Base-by-base conservation (phyloP, 83 land plant genomes). In the Isoetes engelmannii region DNA sequence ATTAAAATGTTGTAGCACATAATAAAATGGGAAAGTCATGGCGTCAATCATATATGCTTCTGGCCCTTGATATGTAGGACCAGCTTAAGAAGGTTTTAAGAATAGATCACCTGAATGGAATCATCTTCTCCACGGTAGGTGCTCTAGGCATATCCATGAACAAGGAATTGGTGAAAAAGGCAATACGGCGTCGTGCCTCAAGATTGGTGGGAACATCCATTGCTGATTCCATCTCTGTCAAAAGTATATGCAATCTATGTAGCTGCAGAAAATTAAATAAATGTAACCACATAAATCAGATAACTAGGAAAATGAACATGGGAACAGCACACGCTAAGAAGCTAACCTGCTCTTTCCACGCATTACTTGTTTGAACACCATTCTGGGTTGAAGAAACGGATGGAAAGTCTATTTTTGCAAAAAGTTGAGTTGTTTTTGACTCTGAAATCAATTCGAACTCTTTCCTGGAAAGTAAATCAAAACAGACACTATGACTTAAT, bases 111-210 rank as follows among this genome's bases (percentile, higher is more conserved):
- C 67, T 64, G 47, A 64, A 64, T n/a, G 67, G 47, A 37, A 44
- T 37, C 67, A 64, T 64, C 47, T 64, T 44, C 17, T 41, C n/a
- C 41, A 64, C 67, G 45, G 42, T n/a, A 41, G 67, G 67, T 9
- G 67, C 67, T 37, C 3, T 9, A 44, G 67, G 67, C 67, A 64
- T 64, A 12, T 44, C 41, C 67, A 64, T 64, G 41, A 64, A 64
- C 41, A 64, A 64, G 9, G 67, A 64, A 47, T 64, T 64, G 47
- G 67, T 64, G 17, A 64, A 64, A 64, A 64, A 60, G 17, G 67
- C 41, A 10, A 64, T 28, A 9, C 67, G 67, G 7, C 67, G 67
- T 6, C 67, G 8, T 9, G 67, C 67, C 0, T 64, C 67, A 0
- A 64, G 0, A 44, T 64, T 64, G 13, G 18, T 41, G 6, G 67